phyloP scores from a whole-genome alignment of 2,329 filamentous ascomycete genomes.

The Colletotrichum sp. region DNA sequence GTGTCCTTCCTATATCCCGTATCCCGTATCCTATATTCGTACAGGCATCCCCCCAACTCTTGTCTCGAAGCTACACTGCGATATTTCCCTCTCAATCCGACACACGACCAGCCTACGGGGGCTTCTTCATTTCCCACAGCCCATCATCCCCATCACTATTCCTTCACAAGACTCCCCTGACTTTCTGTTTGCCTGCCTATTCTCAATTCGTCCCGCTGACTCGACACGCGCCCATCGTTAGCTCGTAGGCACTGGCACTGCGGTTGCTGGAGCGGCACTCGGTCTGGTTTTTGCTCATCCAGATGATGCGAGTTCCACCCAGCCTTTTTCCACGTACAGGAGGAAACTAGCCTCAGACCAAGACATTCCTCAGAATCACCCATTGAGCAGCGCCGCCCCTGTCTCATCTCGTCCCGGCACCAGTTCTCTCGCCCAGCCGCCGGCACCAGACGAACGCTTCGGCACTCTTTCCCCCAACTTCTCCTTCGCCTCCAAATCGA shows the following conservation, averaged over 20 bases:
- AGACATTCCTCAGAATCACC: constrained; percentile 34
- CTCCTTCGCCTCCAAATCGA: constrained; percentile 27
- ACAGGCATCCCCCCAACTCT: constrained; percentile 17
- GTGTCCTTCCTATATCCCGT: background rate
- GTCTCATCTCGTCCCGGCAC: constrained; percentile 48
- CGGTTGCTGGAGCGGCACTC: constrained; percentile 63
- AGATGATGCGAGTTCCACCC: constrained; percentile 39
- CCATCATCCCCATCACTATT: background rate
- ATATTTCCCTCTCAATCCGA: background rate
- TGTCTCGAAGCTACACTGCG: background rate
- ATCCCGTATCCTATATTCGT: constrained; percentile 3
- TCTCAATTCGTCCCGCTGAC: constrained; percentile 12
- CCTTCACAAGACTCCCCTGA: constrained; percentile 15
- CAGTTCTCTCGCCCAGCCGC: constrained; percentile 40
- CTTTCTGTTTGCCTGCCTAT: background rate
- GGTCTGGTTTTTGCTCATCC: constrained; percentile 65
- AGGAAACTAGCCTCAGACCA: constrained; percentile 30
- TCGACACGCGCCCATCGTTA: constrained; percentile 29
- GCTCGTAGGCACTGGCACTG: constrained; percentile 68
- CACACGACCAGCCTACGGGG: background rate
- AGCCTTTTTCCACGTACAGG: constrained; percentile 13
- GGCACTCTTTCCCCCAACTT: constrained; percentile 21
- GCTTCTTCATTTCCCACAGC: constrained; percentile 9
- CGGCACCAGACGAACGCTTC: constrained; percentile 30
- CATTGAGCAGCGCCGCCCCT: constrained; percentile 26